These are phyloP conservation scores for Infundibulicybe gibba DNA, from an alignment of 768 basidiomycete genomes.

Conservation along the genomic window DNA sequence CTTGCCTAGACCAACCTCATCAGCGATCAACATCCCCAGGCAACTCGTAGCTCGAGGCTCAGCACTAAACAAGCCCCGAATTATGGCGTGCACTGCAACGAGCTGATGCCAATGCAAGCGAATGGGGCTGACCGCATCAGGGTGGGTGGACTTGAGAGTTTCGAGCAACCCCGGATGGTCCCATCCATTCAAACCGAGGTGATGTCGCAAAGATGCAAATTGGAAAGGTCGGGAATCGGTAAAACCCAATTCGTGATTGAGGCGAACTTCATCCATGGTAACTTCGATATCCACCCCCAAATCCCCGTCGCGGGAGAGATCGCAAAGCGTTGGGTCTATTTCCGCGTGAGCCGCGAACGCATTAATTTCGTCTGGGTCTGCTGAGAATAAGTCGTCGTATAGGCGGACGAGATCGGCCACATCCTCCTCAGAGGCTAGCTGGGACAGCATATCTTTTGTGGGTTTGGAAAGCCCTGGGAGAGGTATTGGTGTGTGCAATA, in stretches of 20 bases:
- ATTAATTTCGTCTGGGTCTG: background rate
- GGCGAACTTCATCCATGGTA: slow-evolving; percentile 2
- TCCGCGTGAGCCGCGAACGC: slow-evolving; percentile 6
- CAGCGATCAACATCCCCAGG: slow-evolving; percentile 16
- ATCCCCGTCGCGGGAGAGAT: slow-evolving; percentile 1
- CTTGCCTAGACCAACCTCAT: slow-evolving; percentile 30
- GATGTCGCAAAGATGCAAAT: slow-evolving; percentile 17
- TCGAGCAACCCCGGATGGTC: slow-evolving; percentile 1
- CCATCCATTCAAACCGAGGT: slow-evolving; percentile 16
- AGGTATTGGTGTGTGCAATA: background rate
- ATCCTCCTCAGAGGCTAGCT: slow-evolving; percentile 1
- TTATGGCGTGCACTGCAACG: slow-evolving; percentile 15
- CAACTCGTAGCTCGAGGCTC: background rate
- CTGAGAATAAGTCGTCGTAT: background rate
- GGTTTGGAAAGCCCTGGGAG: too few relatives aligned
- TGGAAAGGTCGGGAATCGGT: slow-evolving; percentile 8
- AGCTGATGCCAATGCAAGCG: slow-evolving; percentile 22
- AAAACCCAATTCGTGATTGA: slow-evolving; percentile 16
- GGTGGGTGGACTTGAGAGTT: background rate
- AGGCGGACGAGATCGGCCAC: background rate
- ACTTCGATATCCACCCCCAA: slow-evolving; percentile 6
- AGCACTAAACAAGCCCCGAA: slow-evolving; percentile 9
- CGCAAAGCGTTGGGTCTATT: slow-evolving; percentile 9
- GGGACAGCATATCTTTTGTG: background rate
- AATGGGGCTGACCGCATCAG: background rate